Base-by-base conservation (phyloP, 139 green algal genomes). In the Volvox reticuliferus region DNA sequence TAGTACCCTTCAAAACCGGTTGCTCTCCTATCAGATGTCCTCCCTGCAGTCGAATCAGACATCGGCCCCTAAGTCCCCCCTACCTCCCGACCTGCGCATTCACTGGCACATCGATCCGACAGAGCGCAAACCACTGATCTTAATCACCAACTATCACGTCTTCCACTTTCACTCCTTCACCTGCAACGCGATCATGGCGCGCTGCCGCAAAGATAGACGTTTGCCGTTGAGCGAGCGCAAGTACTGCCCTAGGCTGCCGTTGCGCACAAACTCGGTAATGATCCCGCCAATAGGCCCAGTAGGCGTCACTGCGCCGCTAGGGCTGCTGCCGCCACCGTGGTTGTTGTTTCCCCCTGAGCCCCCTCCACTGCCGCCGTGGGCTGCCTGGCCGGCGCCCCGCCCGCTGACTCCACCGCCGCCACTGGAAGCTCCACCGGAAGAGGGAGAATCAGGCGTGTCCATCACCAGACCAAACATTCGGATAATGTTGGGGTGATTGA, bases 401-500 rank as follows among this genome's bases (percentile, higher is more conserved):
- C 28, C 28, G 33, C 36, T 26, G 32, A 67, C 32, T 73, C 89
- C 35, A 22, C 28, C 28, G 33, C 62, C 30, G 61, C 77, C 32
- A 73, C 20, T n/a, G 61, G 35, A 6, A 21, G 35, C 24, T 37
- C 71, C 55, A 37, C 26, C 28, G 69, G 32, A 17, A 62, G 80
- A 21, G 33, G 28, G 24, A 14, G 44, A 13, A 32, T 83, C 85
- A 24, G 86, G 50, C 9, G 73, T 65, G 61, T 94, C 93, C 37
- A 96, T 96, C 5, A 99, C 97, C 80, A 98, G 95, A 26, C 97
- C 97, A 88, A 97, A 99, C 91, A 99, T 97, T 89, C 96, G 96
- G 89, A 99, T 97, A 81, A 99, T 97, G 92, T 99, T 99, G 86
- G 97, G 97, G 92, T 99, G 97, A 92, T 99, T 98, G 28, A 99